Evolutionary conservation across 2,329 filamentous ascomycete genomes (phyloP).

Genomic region (Aspergillus fructus): DNA sequence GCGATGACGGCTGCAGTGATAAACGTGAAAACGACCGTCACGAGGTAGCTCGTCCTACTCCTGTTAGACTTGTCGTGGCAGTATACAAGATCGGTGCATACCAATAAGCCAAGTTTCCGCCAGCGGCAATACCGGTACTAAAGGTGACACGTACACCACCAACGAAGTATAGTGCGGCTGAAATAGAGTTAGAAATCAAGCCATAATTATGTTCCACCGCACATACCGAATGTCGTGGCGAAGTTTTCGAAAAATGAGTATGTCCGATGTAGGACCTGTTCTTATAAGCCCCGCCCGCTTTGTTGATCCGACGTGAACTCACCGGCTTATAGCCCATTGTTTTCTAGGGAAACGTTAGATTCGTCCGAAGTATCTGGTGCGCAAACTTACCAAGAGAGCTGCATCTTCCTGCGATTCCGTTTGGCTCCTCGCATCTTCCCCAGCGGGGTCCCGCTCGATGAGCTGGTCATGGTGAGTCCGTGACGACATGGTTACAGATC

Average conservation of each 20-base stretch:
- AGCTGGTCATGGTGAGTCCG: slow-evolving; percentile 19
- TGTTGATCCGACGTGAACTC: slow-evolving; percentile 21
- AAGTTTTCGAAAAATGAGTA: slow-evolving; percentile 61
- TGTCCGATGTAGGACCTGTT: slow-evolving; percentile 56
- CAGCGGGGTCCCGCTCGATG: slow-evolving; percentile 23
- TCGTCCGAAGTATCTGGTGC: not conserved
- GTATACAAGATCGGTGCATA: slow-evolving; percentile 22
- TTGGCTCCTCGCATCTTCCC: slow-evolving; percentile 27
- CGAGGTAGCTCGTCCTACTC: slow-evolving; percentile 57
- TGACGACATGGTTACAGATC: slow-evolving; percentile 15
- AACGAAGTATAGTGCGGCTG: slow-evolving; percentile 62
- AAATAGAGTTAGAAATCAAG: slow-evolving; percentile 3
- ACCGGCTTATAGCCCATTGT: slow-evolving; percentile 58
- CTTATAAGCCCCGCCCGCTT: slow-evolving; percentile 14
- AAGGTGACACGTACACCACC: slow-evolving; percentile 61
- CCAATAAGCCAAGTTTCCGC: slow-evolving; percentile 63
- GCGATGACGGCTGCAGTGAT: slow-evolving; percentile 62
- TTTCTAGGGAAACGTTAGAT: slow-evolving; percentile 37
- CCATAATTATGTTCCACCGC: slow-evolving; percentile 28
- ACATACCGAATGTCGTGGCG: slow-evolving; percentile 57
- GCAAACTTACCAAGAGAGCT: slow-evolving; percentile 34
- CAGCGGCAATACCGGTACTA: slow-evolving; percentile 62
- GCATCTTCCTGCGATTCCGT: slow-evolving; percentile 35
- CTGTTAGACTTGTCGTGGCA: not conserved
- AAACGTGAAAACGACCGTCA: slow-evolving; percentile 61